phyloP scores from a whole-genome alignment of 73 alveolate species.

The Breviolum minutum region DNA sequence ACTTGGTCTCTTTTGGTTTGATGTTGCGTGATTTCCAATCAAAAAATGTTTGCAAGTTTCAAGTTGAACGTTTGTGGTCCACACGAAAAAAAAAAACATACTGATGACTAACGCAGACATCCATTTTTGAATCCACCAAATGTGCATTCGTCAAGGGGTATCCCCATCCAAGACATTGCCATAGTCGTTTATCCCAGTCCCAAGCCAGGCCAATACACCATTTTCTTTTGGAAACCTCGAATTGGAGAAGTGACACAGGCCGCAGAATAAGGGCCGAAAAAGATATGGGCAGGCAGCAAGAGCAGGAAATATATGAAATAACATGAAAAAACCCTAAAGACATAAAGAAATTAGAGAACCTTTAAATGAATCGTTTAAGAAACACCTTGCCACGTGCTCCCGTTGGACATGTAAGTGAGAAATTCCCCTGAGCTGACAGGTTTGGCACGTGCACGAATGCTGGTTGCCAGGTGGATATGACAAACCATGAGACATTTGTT shows the following conservation, averaged over 20 bases:
- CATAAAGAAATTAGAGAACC: no score
- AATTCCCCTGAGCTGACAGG: background rate
- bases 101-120: background rate
- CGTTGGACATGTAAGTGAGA: background rate
- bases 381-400: background rate
- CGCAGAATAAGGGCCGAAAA: background rate
- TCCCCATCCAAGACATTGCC: background rate
- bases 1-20: background rate
- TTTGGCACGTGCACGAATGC: background rate
- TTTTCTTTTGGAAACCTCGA: background rate
- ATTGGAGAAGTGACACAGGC: conserved; percentile 39
- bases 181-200: background rate
- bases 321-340: background rate
- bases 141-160: background rate
- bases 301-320: no score
- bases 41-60: background rate
- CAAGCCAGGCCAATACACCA: conserved; percentile 36
- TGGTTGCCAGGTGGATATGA: conserved; percentile 17
- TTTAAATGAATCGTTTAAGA: background rate
- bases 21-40: background rate
- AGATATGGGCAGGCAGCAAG: background rate
- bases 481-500: background rate
- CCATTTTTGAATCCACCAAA: background rate
- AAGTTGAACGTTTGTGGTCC: background rate
- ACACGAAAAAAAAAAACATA: background rate